A percentile compares a stretch with the other conserved stretches of the same genome.
These are phyloP conservation scores for Brassica nigra DNA, from an alignment of 345 rosid genomes.

Conservation along the genomic window DNA sequence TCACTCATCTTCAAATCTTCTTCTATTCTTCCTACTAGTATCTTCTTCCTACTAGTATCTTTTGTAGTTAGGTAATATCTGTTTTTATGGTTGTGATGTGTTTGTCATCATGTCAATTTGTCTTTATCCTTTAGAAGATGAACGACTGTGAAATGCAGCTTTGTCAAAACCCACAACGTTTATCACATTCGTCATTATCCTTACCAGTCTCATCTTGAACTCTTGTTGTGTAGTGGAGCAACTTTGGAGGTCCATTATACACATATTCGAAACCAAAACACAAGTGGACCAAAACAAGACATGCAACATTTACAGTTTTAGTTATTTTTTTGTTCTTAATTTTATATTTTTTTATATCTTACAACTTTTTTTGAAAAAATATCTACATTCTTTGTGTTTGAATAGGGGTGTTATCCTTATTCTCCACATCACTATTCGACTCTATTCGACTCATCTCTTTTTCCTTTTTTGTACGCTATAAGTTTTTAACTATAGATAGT, in stretches of 20 bases:
- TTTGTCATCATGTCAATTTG: conserved; percentile 14
- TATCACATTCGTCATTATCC: conserved; percentile 6
- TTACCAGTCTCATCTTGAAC: background rate
- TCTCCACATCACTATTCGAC: background rate
- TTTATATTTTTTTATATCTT: background rate
- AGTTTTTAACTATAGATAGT: background rate
- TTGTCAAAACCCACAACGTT: conserved; percentile 3
- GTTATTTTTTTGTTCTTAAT: background rate
- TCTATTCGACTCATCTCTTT: background rate
- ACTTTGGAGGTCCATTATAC: background rate
- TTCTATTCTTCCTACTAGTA: background rate
- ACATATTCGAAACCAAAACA: background rate
- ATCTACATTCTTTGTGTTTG: background rate
- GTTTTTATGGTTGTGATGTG: conserved; percentile 18
- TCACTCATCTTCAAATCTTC: conserved; percentile 24
- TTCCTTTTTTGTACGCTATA: background rate
- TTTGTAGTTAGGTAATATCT: conserved; percentile 17
- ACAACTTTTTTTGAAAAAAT: background rate
- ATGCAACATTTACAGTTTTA: background rate
- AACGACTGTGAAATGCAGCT: conserved; percentile 1
- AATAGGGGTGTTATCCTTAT: background rate
- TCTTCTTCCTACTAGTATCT: background rate
- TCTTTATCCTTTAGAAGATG: background rate
- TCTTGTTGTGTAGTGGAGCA: background rate
- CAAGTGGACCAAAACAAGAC: background rate